A percentile compares a stretch with the other conserved stretches of the same genome.
Evolutionary conservation across 345 rosid species (phyloP).

Genomic region (Mercurialis annua): DNA sequence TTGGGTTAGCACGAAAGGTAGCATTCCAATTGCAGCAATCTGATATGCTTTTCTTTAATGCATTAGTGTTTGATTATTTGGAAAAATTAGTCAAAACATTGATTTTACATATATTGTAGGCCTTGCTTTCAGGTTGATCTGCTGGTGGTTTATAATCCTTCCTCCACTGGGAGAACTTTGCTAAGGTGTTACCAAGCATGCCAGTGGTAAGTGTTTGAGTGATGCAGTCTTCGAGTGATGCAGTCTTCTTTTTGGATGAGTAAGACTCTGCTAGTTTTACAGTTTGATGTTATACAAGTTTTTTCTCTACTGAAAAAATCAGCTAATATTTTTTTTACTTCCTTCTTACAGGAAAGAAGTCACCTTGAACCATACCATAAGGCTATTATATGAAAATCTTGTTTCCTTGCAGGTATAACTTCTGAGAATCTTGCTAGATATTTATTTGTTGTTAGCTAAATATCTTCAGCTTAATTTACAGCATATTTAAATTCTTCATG

Average conservation of each 20-base stretch:
- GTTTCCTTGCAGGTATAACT: conserved; percentile 60
- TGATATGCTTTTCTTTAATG: not conserved
- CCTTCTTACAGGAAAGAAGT: conserved; percentile 64
- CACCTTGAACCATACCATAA: conserved; percentile 54
- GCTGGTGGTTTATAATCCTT: conserved; percentile 91
- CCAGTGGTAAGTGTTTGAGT: conserved; percentile 86
- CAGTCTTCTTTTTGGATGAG: conserved; percentile 88
- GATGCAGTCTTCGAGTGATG: too few species aligned
- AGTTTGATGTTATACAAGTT: too few species aligned
- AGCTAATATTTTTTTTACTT: not conserved
- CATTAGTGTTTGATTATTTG: too few species aligned
- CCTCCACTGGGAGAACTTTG: conserved; percentile 69
- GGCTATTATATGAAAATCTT: conserved; percentile 53
- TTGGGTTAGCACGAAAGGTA: conserved; percentile 70
- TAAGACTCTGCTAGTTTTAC: conserved; percentile 39
- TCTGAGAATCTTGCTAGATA: not conserved
- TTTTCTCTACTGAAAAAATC: not conserved
- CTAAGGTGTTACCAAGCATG: conserved; percentile 51
- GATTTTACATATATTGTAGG: conserved; percentile 37
- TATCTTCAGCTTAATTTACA: conserved; percentile 4
- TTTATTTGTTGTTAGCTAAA: too few species aligned
- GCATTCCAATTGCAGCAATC: not conserved
- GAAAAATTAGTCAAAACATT: too few species aligned
- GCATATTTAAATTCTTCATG: conserved; percentile 13
- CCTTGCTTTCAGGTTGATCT: conserved; percentile 96